Evolutionary conservation across 2,329 filamentous ascomycete genomes (phyloP), one percentile per base, ranked within the genome.

Genomic region (Juglanconis juglandina): DNA sequence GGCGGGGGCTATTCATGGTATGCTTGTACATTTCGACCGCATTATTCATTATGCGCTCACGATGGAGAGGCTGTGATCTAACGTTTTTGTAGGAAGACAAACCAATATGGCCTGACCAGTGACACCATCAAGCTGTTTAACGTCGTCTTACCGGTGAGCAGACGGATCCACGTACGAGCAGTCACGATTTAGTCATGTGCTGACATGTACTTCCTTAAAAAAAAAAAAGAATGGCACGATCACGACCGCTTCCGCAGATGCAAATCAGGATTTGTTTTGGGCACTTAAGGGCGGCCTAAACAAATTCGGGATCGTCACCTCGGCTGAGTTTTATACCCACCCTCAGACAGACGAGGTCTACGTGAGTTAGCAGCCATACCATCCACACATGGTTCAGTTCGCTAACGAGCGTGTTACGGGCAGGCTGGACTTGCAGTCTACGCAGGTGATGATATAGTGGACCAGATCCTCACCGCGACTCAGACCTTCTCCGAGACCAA

Each of bases 1-100:
- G 69, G 68, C 4, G 69, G 69, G 1, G 69, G 68, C 0, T 70
- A 60, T 51, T 69, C 68, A 0, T 70, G 68, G 68, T 68, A 46
- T 42, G 61, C 41, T 8, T 32, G 17, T 34, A 11, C 11, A 9
- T 34, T 49, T 8, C 30, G 42, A 17, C n/a, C 42, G 5, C 10
- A 4, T 33, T 33, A 5, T 32, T 24, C 4, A 5, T 1, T 24
- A 24, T 24, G 24, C 24, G 24, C 24, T 24, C 24, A 24, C 24
- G 24, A 24, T 24, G 24, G 24, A 24, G 24, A 24, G 24, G 24
- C 24, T 24, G 24, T 24, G 24, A 2, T 24, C 24, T 24, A 24
- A 24, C 24, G 1, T 14, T 33, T 4, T 0, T 1, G 1, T 7
- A 68, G 66, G 66, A 69, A 69, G 55, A 70, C 68, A 2, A 70